These are phyloP conservation scores for Rhizophlyctis rosea DNA, from an alignment of 192 early-diverging fungal genomes.

Conservation along the genomic window DNA sequence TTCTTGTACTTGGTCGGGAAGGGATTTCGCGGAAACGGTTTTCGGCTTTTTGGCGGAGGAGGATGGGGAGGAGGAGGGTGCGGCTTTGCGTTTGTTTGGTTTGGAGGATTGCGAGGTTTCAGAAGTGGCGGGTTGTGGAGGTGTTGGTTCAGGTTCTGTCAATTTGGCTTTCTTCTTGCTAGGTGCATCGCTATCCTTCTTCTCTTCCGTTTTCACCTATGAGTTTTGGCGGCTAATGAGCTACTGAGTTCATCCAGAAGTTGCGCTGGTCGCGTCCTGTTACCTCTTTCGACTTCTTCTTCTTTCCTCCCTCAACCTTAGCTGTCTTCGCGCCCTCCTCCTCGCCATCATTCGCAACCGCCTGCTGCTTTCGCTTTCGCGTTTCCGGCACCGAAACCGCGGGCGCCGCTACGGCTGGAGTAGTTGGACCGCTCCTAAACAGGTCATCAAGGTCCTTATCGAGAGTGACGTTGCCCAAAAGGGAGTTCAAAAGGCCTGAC, in stretches of 20 bases:
- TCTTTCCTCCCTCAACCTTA: neutral
- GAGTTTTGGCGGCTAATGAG: too few species aligned
- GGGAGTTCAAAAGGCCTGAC: neutral
- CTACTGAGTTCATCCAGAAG: too few species aligned
- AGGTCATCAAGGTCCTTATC: slow-evolving; percentile 9
- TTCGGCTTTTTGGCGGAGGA: neutral
- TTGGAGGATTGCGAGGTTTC: too few species aligned
- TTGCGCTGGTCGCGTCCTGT: neutral
- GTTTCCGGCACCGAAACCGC: slow-evolving; percentile 8
- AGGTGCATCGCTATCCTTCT: neutral
- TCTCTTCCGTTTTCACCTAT: neutral
- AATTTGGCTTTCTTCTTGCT: too few species aligned
- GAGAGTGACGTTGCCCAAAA: slow-evolving; percentile 1
- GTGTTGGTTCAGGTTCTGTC: too few species aligned
- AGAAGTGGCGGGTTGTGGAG: too few species aligned
- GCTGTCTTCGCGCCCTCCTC: slow-evolving; percentile 23
- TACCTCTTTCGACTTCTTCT: neutral
- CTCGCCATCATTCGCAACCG: slow-evolving; percentile 24
- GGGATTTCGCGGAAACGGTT: neutral
- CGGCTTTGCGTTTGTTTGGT: too few species aligned
- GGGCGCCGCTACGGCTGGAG: neutral
- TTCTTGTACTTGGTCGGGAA: neutral
- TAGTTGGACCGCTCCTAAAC: neutral
- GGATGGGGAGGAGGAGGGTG: too few species aligned
- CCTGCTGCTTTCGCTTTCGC: neutral